Evolutionary conservation across 768 basidiomycete genomes (phyloP), one percentile per base, ranked within the genome.

Genomic region (Amyloporia xantha): DNA sequence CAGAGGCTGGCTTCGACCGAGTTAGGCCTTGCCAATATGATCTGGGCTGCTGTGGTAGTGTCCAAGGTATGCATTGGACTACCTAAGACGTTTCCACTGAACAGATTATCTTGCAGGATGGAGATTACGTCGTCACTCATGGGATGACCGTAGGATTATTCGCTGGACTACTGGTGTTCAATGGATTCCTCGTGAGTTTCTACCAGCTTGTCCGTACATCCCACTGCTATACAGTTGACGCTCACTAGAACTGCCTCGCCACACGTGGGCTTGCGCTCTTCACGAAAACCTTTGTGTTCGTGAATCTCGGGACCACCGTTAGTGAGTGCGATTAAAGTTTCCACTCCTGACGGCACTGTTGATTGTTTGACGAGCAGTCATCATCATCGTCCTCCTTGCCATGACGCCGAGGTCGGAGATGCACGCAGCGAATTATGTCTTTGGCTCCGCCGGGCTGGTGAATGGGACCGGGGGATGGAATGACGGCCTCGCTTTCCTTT

Each of bases 1-100:
- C 90, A 89, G 11, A 90, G 91, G 25, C 71, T 91, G 42, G 86
- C 90, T 7, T 90, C 86, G 2, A 91, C 88, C 0, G 88, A 91
- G 64, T 91, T 88, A 59, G 88, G 88, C 24, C 72, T 88, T 20
- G 73, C 83, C 20, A 77, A 74, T 60, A 88, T 86, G 86, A 84
- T 87, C 33, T 76, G 83, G 71, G 80, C 81, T 19, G 88, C 87
- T 3, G 83, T 82, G 26, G 74, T 72, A 17, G 65, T 86, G 41
- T 80, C 75, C 49, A 78, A 71, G 60, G 80, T 64, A 35, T 35
- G 33, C 33, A 35, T 9, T 9, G 33, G 10, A n/a, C 33, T 35
- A n/a, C 33, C 33, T 35, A 10, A 35, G 9, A 25, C 13, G 44
- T 44, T 33, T 70, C 48, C 26, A 20, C 21, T 27, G 9, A 27